Conservation (phyloP, 129 eudicot species). For the Gnaphalium uliginosum region DNA sequence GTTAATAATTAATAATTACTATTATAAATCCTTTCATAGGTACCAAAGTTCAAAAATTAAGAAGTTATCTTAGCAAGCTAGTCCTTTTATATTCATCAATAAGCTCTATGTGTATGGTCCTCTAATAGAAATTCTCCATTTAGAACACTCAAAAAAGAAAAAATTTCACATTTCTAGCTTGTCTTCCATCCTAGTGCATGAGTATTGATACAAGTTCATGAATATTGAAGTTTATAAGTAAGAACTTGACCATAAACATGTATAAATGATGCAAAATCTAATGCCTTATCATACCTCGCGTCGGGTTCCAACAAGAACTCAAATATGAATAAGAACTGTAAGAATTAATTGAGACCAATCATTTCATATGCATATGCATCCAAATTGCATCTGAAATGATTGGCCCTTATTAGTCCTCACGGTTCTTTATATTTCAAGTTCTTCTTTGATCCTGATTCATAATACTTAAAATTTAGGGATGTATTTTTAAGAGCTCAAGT, state of each 20-base stretch:
- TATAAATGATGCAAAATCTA: background rate
- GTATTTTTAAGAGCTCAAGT: too few species aligned
- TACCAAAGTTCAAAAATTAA: slow-evolving; percentile 8
- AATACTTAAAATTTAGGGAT: too few species aligned
- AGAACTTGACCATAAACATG: background rate
- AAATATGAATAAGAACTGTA: background rate
- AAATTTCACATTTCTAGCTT: background rate
- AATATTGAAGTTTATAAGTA: background rate
- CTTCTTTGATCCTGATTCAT: too few species aligned
- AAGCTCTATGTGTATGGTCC: background rate
- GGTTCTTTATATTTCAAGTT: background rate
- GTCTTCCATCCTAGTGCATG: background rate
- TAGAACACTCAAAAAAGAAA: background rate
- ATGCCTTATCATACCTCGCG: background rate
- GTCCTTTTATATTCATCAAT: slow-evolving; percentile 11
- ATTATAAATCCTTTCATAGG: background rate
- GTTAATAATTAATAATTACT: slow-evolving; percentile 13
- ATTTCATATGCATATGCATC: background rate
- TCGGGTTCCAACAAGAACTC: background rate
- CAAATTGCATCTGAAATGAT: background rate
- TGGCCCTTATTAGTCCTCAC: background rate
- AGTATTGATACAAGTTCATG: background rate
- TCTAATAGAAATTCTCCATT: background rate
- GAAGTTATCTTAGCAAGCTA: slow-evolving; percentile 6
- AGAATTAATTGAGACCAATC: background rate